phyloP scores from a whole-genome alignment of 1,284 basidiomycete genomes.

The Irpex lacteus region DNA sequence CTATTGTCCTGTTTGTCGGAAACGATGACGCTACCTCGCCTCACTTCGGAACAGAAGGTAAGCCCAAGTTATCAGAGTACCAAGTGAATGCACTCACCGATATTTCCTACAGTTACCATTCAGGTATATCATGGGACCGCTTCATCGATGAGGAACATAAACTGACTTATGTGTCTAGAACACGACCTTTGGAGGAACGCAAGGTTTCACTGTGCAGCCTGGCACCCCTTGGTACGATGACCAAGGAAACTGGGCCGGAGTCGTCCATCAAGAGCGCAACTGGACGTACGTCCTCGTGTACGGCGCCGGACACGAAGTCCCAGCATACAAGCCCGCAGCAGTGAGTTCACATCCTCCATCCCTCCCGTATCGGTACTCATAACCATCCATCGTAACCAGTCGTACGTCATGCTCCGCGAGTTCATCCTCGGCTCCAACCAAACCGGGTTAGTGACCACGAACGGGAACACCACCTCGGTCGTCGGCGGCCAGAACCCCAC shows the following conservation, averaged over 20 bases:
- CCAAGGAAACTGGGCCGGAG: slow-evolving; percentile 22
- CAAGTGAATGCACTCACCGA: not conserved
- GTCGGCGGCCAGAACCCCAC: slow-evolving; percentile 49
- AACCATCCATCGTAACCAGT: slow-evolving; percentile 5
- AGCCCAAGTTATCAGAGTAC: not conserved
- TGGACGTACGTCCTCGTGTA: slow-evolving; percentile 25
- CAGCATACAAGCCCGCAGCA: slow-evolving; percentile 19
- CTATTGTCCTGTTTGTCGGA: slow-evolving; percentile 23
- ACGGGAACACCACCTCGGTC: not conserved
- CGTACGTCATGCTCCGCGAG: slow-evolving; percentile 23
- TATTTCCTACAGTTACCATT: slow-evolving; percentile 16
- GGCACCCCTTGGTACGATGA: slow-evolving; percentile 46
- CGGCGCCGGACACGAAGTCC: slow-evolving; percentile 26
- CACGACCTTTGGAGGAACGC: slow-evolving; percentile 52
- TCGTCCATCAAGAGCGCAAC: slow-evolving; percentile 29
- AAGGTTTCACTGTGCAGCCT: slow-evolving; percentile 60
- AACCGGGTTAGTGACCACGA: slow-evolving; percentile 15
- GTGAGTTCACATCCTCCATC: slow-evolving; percentile 12
- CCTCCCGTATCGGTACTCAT: not conserved
- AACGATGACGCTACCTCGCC: slow-evolving; percentile 23
- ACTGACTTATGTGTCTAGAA: slow-evolving; percentile 17
- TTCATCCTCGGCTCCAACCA: slow-evolving; percentile 23
- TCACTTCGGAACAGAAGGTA: slow-evolving; percentile 24
- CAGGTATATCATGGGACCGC: slow-evolving; percentile 13
- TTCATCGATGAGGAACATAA: not conserved